Percentiles rank a stretch among this genome's conserved stretches.
Evolutionary conservation across 2,329 filamentous ascomycete species (phyloP).

Genomic region (Didymellaceae sp.): DNA sequence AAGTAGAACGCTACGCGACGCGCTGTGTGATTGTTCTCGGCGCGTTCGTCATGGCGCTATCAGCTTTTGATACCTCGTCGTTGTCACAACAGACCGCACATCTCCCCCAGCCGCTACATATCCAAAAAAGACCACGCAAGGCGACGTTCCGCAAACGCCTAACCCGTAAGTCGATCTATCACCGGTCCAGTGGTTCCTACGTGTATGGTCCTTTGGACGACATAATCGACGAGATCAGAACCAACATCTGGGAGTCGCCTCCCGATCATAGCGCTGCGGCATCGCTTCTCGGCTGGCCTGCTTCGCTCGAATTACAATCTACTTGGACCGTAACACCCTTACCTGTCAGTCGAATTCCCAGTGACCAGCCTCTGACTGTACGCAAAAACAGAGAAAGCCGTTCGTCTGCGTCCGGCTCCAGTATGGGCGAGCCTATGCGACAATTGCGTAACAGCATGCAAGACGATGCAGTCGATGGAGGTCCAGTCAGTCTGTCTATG

Average conservation of each 20-base stretch:
- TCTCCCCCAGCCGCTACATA: slow-evolving; percentile 38
- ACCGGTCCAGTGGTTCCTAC: slow-evolving; percentile 10
- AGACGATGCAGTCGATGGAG: slow-evolving; percentile 10
- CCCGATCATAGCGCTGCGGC: slow-evolving; percentile 18
- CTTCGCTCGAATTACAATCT: slow-evolving; percentile 26
- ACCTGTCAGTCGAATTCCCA: slow-evolving; percentile 39
- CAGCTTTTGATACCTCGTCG: slow-evolving; percentile 12
- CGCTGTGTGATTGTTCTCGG: slow-evolving; percentile 18
- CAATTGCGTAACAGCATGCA: slow-evolving; percentile 24
- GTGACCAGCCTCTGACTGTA: slow-evolving; percentile 39
- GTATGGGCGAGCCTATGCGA: slow-evolving; percentile 22
- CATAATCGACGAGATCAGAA: slow-evolving; percentile 44
- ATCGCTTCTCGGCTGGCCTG: slow-evolving; percentile 23
- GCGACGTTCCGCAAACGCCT: slow-evolving; percentile 35
- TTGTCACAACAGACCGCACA: slow-evolving; percentile 24
- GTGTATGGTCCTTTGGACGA: slow-evolving; percentile 41
- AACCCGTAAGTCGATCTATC: slow-evolving; percentile 30
- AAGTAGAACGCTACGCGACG: slow-evolving; percentile 9
- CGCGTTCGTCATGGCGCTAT: slow-evolving; percentile 22
- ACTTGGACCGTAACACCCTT: slow-evolving; percentile 36
- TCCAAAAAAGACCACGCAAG: slow-evolving; percentile 38
- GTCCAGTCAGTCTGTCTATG: slow-evolving; percentile 10
- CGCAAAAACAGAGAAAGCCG: slow-evolving; percentile 42
- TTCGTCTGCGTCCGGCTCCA: slow-evolving; percentile 39
- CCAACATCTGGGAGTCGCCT: slow-evolving; percentile 35